phyloP scores from a whole-genome alignment of 2,329 filamentous ascomycete species.

The Exophiala aquamarina region DNA sequence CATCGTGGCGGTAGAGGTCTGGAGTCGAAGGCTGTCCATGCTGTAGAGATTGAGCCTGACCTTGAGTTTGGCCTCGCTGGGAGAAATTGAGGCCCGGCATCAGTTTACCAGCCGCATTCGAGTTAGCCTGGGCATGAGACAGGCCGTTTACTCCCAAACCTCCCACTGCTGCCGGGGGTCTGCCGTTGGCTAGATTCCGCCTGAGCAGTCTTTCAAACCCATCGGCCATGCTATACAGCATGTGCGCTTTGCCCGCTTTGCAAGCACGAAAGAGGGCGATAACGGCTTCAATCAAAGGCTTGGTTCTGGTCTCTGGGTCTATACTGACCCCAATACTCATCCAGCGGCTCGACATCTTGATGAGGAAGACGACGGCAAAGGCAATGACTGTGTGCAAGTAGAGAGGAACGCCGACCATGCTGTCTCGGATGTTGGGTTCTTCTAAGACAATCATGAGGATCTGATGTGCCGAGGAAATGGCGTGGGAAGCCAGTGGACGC shows the following conservation, averaged over 20 bases:
- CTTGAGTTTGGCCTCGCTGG: neutral
- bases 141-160: conserved; percentile 2
- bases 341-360: conserved; percentile 38
- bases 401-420: conserved; percentile 49
- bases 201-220: conserved; percentile 26
- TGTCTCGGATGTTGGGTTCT: conserved; percentile 49
- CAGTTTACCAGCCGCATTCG: neutral
- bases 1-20: neutral
- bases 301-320: conserved; percentile 25
- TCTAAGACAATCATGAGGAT: conserved; percentile 49
- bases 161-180: neutral
- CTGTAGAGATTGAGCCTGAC: neutral
- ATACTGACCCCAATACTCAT: conserved; percentile 26
- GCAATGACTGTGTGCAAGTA: conserved; percentile 46
- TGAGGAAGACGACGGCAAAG: conserved; percentile 46
- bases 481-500: conserved; percentile 39
- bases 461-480: conserved; percentile 48
- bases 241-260: conserved; percentile 24
- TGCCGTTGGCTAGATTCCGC: conserved; percentile 17
- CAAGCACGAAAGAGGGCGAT: conserved; percentile 23
- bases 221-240: conserved; percentile 28
- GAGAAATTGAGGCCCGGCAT: neutral
- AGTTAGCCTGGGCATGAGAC: too few species aligned
- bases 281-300: conserved; percentile 26
- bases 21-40: neutral